Conservation (phyloP, 306 rosid species). For the Inga laurina region DNA sequence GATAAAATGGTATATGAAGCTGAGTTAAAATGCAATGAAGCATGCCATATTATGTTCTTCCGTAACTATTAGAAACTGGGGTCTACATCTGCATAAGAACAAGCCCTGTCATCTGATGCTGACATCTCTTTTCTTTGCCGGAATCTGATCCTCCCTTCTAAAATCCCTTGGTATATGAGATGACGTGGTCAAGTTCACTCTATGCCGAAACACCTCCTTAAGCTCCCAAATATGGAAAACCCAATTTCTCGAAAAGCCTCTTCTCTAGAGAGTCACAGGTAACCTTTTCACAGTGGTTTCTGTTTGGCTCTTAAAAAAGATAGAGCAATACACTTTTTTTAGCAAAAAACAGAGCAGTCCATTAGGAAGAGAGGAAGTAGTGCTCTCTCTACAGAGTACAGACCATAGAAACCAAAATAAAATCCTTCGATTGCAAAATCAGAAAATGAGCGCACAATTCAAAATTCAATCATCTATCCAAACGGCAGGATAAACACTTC, state of each 20-base stretch:
- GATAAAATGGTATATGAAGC: no score
- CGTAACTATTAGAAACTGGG: no score
- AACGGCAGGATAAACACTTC: neutral
- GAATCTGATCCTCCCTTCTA: no score
- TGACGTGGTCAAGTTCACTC: neutral
- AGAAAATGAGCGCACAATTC: neutral
- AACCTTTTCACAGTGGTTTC: neutral
- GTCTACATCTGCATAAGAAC: no score
- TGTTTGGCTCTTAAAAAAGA: neutral
- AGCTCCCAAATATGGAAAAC: neutral
- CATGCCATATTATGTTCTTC: no score
- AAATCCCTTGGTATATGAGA: no score
- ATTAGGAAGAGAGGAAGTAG: neutral
- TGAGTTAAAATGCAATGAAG: no score
- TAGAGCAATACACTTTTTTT: neutral
- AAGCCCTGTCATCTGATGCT: no score
- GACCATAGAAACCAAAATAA: neutral
- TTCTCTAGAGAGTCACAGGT: neutral
- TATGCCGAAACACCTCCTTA: neutral
- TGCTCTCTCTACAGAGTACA: slow-evolving; percentile 26
- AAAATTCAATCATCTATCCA: neutral
- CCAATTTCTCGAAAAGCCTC: neutral
- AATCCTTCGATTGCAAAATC: neutral
- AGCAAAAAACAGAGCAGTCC: neutral
- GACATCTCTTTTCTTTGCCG: no score